Evolutionary conservation across 164 flowering plant genomes (phyloP), one percentile per base, ranked within the genome.

Genomic region (Vitis cinerea): DNA sequence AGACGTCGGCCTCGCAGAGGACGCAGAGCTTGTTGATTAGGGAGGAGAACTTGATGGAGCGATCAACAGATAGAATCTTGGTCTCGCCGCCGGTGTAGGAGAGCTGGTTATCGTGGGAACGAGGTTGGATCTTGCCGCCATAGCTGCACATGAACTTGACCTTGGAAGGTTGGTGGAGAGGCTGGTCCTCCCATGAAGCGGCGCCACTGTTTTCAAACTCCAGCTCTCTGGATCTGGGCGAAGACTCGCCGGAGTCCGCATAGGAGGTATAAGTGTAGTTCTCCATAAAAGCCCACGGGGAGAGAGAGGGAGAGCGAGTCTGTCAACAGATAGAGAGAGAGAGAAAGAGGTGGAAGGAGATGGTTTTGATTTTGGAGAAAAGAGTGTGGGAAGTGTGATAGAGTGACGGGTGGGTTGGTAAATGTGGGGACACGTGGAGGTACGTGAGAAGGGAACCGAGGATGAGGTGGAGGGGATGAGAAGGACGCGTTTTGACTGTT

Each of bases 71-170:
- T 29, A 87, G 73, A 65, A 85, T 87, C 67, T 85, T 87, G 67
- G 90, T 87, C 60, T 87, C 88, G 23, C 90, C 87, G 55, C 85
- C 85, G 66, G 82, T 54, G 80, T 87, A 87, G 23, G 88, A 52
- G 31, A 85, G 83, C 72, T 75, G 84, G 72, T 87, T 85, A 63
- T 85, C 90, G 62, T 85, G 86, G 0, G 88, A 80, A 2, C 90
- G 80, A 3, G 90, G 90, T 15, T 79, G 87, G 76, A 87, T 83
- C 77, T 85, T 85, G 29, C 90, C 90, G 52, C 87, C 87, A 54
- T 83, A 87, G 75, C 88, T 85, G 74, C 87, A 85, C 86, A 87
- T 82, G 72, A 87, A 82, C 81, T 85, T 87, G 44, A 69, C 87
- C 61, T 79, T 83, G 73, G 71, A 75, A 9, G 75, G 68, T 0